phyloP scores from a whole-genome alignment of 2,329 filamentous ascomycete genomes.

The Colletotrichum sidae region DNA sequence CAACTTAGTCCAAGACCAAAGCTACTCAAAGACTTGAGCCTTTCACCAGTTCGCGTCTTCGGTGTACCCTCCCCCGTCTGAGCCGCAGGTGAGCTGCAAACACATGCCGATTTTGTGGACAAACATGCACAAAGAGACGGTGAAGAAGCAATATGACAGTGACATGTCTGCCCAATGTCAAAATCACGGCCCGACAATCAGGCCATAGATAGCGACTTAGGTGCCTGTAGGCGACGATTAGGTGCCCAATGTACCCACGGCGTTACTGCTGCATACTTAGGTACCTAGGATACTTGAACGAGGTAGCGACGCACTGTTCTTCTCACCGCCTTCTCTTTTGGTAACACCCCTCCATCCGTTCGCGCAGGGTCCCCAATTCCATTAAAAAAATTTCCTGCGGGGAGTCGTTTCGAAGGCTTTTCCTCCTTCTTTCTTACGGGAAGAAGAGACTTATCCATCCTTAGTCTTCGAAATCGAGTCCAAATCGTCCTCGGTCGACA shows the following conservation, averaged over 20 bases:
- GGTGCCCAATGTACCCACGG: no score
- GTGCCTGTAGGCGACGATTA: no score
- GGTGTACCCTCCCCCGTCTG: no score
- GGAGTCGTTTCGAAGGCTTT: slow-evolving; percentile 46
- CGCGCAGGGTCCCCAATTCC: slow-evolving; percentile 29
- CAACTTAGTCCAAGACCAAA: no score
- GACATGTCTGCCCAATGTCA: no score
- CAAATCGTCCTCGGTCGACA: slow-evolving; percentile 46
- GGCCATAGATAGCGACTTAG: background rate
- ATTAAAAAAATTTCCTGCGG: slow-evolving; percentile 55
- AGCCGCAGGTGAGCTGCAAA: no score
- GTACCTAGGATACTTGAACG: background rate
- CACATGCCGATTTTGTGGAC: no score
- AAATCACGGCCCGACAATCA: background rate
- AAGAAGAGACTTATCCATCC: slow-evolving; percentile 58
- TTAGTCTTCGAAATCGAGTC: slow-evolving; percentile 45
- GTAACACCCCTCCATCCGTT: slow-evolving; percentile 28
- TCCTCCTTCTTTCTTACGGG: slow-evolving; percentile 62
- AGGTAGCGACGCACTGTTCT: slow-evolving; percentile 24
- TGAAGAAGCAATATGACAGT: no score
- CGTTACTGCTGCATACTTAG: no score
- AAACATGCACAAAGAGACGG: no score
- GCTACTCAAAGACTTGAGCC: no score
- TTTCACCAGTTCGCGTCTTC: no score
- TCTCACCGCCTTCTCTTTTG: slow-evolving; percentile 34